phyloP scores from a whole-genome alignment of 1,284 basidiomycete species.

The Austropuccinia psidii region DNA sequence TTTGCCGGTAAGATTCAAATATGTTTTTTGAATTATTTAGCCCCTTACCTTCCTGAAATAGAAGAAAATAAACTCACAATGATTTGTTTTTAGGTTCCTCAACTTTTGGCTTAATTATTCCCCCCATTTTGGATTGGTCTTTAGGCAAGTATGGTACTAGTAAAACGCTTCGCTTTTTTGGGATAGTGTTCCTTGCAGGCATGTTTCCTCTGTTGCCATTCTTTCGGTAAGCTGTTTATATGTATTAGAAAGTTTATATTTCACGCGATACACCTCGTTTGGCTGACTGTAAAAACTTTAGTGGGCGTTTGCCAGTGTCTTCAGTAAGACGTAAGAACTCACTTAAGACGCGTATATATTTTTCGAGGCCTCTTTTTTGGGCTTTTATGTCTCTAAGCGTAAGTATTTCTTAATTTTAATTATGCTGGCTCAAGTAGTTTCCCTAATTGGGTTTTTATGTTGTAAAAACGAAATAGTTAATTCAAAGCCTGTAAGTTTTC shows the following conservation, averaged over 20 bases:
- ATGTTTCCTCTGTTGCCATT: slow-evolving; percentile 15
- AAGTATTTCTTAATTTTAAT: neutral
- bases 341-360: neutral
- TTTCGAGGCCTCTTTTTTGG: slow-evolving; percentile 23
- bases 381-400: slow-evolving; percentile 20
- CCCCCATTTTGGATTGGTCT: slow-evolving; percentile 21
- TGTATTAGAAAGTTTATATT: too few relatives aligned
- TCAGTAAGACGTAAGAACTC: neutral
- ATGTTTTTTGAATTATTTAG: too few relatives aligned
- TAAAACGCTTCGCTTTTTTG: slow-evolving; percentile 8
- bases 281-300: neutral
- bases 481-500: slow-evolving; percentile 21
- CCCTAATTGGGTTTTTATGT: too few relatives aligned
- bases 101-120: slow-evolving; percentile 11
- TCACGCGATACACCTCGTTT: too few relatives aligned
- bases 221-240: slow-evolving; percentile 13
- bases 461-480: neutral
- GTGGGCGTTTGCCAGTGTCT: slow-evolving; percentile 1
- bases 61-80: too few relatives aligned
- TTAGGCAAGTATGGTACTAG: slow-evolving; percentile 16
- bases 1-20: slow-evolving; percentile 32
- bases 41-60: too few relatives aligned
- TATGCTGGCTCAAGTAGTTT: too few relatives aligned
- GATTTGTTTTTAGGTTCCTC: neutral
- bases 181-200: neutral